These are phyloP conservation scores for Casuarina cunninghamiana DNA, from an alignment of 306 rosid genomes.

Conservation along the genomic window DNA sequence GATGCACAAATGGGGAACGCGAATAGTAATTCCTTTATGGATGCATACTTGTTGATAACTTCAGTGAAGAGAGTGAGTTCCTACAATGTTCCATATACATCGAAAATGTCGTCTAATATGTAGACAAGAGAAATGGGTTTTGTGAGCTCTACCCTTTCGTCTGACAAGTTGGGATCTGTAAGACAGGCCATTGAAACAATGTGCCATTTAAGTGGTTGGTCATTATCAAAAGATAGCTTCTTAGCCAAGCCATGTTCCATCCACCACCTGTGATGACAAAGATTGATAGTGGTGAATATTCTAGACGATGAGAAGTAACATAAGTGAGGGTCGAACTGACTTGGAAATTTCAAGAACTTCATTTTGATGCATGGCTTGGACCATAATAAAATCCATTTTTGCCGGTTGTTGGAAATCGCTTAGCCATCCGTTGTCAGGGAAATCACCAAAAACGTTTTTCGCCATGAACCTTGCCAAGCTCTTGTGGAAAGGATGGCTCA, in stretches of 20 bases:
- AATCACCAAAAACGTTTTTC: constrained; percentile 1
- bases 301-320: too few species aligned
- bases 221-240: constrained; percentile 45
- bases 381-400: constrained; percentile 27
- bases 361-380: constrained; percentile 23
- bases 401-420: constrained; percentile 27
- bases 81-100: too few species aligned
- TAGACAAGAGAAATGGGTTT: too few species aligned
- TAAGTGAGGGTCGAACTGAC: constrained; percentile 25
- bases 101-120: too few species aligned
- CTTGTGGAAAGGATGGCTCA: constrained; percentile 39
- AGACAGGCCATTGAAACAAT: constrained; percentile 55
- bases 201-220: constrained; percentile 80
- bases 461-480: constrained; percentile 35
- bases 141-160: too few species aligned
- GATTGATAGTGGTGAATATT: neutral
- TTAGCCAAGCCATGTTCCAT: constrained; percentile 39
- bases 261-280: constrained; percentile 36
- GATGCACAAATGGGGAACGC: neutral
- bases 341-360: constrained; percentile 39
- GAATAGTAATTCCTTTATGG: too few species aligned
- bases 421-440: constrained; percentile 21
- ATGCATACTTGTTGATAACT: constrained; percentile 45
- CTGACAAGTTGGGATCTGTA: constrained; percentile 3
- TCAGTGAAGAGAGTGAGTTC: constrained; percentile 55